Evolutionary conservation across 2,329 filamentous ascomycete genomes (phyloP), one percentile per base, ranked within the genome.

Genomic region (Xylariales sp.): DNA sequence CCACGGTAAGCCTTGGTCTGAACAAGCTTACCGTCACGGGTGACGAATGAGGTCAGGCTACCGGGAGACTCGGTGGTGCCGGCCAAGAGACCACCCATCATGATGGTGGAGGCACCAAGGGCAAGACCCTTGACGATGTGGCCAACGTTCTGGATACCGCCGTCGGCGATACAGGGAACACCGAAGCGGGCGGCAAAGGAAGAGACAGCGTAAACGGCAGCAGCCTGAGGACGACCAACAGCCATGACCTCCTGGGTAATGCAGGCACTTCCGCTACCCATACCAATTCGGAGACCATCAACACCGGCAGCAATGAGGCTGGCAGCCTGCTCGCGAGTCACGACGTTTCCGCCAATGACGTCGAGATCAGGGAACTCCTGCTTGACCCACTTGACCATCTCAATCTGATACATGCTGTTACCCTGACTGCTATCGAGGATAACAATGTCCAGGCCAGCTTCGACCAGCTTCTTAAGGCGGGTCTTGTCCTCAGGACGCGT

Each of bases 181-280:
- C 94, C 93, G 56, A 98, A 98, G 51, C 82, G 83, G 41, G 85
- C 85, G 37, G 93, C 91, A 56, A 98, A 98, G 38, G 80, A 73
- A 56, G 87, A 83, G 54, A 98, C 93, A 52, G 83, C 87, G 73
- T 86, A 89, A 43, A 98, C 91, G 29, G 93, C 83, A 19, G 90
- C 88, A 29, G 94, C 93, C 69, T 98, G 93, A 41, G 93, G 93
- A 55, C 93, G 85, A 43, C 94, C 93, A 34, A 98, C 91, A 52
- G 93, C 93, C 93, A 98, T 98, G 60, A 98, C 94, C 70, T 98
- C 93, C 69, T 98, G 93, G 40, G 93, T 98, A 55, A 98, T 98
- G 68, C 93, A 98, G 59, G 93, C 93, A 59, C 88, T 95, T 59
- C 93, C 93, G 60, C 88, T 95, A 52, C 93, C 93, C 93, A 98